Conservation (phyloP, 2,329 filamentous ascomycete species). For the Pseudogymnoascus sp. region DNA sequence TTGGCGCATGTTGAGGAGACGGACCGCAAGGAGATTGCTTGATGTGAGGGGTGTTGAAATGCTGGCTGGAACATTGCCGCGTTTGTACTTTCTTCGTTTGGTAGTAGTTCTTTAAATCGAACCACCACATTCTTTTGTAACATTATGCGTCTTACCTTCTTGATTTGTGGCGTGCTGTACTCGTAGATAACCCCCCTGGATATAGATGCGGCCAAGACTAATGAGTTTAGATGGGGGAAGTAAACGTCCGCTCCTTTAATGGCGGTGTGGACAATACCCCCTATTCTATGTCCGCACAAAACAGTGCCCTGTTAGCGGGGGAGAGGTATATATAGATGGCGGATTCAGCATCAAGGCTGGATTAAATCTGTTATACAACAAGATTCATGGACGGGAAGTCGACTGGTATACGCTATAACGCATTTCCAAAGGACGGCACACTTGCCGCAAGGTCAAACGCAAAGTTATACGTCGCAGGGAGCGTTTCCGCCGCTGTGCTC, state of each 20-base stretch:
- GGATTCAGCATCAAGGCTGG: too few relatives aligned
- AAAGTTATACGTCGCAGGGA: too few relatives aligned
- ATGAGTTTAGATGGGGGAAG: neutral
- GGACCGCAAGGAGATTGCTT: neutral
- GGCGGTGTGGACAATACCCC: neutral
- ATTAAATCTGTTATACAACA: too few relatives aligned
- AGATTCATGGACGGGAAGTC: too few relatives aligned
- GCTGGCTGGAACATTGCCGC: neutral
- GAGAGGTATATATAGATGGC: too few relatives aligned
- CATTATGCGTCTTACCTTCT: neutral
- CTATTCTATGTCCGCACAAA: neutral
- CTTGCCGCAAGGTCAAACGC: too few relatives aligned
- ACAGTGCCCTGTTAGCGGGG: too few relatives aligned
- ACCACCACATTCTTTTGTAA: neutral
- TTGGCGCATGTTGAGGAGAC: neutral
- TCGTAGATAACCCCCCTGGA: neutral
- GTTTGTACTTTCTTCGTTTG: neutral
- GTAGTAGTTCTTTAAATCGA: slow-evolving; percentile 3
- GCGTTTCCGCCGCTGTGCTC: too few relatives aligned
- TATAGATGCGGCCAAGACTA: neutral
- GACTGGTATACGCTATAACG: too few relatives aligned
- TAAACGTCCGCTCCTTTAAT: neutral
- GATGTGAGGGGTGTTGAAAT: neutral
- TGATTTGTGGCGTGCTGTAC: neutral
- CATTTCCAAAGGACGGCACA: too few relatives aligned